These are phyloP conservation scores for Colletotrichum trifolii DNA, from an alignment of 2,329 filamentous ascomycete species.

Conservation along the genomic window DNA sequence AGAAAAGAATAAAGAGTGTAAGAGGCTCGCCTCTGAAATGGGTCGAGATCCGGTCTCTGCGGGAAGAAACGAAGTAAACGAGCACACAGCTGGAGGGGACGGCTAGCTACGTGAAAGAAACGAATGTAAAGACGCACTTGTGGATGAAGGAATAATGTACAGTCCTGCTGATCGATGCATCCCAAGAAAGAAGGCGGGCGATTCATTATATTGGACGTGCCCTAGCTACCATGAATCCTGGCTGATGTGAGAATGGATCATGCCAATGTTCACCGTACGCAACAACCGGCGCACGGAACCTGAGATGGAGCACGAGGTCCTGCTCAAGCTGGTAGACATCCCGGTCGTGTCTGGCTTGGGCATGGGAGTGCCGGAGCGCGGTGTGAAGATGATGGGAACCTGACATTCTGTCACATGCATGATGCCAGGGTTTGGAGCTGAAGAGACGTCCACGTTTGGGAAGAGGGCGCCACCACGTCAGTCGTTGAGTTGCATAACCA, in stretches of 20 bases:
- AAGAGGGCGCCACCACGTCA: not conserved
- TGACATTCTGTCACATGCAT: constrained; percentile 12
- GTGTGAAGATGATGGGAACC: constrained; percentile 12
- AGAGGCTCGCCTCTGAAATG: constrained; percentile 35
- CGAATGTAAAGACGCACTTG: constrained; percentile 26
- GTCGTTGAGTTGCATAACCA: not conserved
- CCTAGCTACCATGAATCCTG: constrained; percentile 22
- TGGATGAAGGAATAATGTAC: constrained; percentile 31
- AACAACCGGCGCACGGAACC: constrained; percentile 28
- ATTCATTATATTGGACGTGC: constrained; percentile 34
- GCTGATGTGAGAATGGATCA: constrained; percentile 17
- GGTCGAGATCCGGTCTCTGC: constrained; percentile 38
- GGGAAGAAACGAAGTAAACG: constrained; percentile 26
- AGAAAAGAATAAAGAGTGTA: constrained; percentile 31
- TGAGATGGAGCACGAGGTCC: constrained; percentile 6
- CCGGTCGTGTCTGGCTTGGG: constrained; percentile 9
- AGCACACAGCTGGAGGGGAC: constrained; percentile 7
- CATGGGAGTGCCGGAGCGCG: constrained; percentile 29
- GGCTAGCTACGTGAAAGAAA: constrained; percentile 26
- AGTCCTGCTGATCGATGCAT: constrained; percentile 34
- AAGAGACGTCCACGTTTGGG: not conserved
- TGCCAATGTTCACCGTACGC: constrained; percentile 21
- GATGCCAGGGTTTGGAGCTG: not conserved
- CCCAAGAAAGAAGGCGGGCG: constrained; percentile 8
- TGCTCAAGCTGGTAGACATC: not conserved